Conservation (phyloP, 1,139 yeast genomes). For the Kodamaea derodonti region DNA sequence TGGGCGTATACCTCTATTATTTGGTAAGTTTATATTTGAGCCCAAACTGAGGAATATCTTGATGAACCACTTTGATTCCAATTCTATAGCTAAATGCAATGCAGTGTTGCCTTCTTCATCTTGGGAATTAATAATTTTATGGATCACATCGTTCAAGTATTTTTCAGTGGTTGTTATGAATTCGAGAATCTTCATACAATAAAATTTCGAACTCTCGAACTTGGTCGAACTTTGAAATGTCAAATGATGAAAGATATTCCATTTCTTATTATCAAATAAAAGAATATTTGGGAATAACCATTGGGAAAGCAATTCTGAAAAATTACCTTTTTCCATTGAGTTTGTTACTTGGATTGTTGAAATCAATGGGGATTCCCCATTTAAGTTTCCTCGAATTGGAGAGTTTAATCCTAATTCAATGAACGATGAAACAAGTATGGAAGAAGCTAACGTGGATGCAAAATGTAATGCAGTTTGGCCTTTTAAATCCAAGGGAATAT, state of each 20-base stretch:
- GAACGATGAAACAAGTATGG: conserved; percentile 33
- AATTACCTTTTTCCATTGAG: conserved; percentile 45
- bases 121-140: conserved; percentile 66
- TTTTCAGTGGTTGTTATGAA: conserved; percentile 63
- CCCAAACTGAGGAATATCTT: conserved; percentile 79
- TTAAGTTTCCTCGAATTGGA: conserved; percentile 39
- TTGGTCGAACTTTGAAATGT: conserved; percentile 27
- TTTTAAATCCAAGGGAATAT: conserved; percentile 38
- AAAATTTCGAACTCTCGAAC: conserved; percentile 50
- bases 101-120: conserved; percentile 84
- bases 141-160: conserved; percentile 58
- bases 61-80: conserved; percentile 78
- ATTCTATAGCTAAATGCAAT: conserved; percentile 84
- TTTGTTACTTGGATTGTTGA: conserved; percentile 42
- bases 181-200: conserved; percentile 71
- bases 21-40: conserved; percentile 75
- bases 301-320: conserved; percentile 26
- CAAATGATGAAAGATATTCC: conserved; percentile 38
- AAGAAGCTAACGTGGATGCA: conserved; percentile 43
- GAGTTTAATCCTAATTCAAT: conserved; percentile 35
- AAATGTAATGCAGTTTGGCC: conserved; percentile 48
- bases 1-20: conserved; percentile 83
- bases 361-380: conserved; percentile 43
- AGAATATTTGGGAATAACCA: conserved; percentile 40
- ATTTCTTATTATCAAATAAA: conserved; percentile 32